Percentiles rank a stretch among this genome's conserved stretches.
Conservation (phyloP, 2,329 filamentous ascomycete species). For the Allantophomopsis cytisporea region DNA sequence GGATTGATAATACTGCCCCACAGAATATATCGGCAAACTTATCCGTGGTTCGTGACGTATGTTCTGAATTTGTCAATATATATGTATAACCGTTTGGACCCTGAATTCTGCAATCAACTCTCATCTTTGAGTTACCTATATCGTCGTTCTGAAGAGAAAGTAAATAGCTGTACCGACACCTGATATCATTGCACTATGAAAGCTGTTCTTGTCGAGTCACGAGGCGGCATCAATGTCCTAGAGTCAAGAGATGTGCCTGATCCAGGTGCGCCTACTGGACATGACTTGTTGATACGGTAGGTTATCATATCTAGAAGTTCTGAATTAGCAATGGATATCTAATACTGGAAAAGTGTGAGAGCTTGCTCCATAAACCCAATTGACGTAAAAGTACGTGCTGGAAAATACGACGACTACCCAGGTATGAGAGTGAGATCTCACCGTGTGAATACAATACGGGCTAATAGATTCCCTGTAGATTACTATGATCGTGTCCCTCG, state of each 20-base stretch:
- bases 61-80: too few species aligned
- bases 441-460: not conserved
- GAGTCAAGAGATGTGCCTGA: not conserved
- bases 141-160: too few species aligned
- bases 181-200: not conserved
- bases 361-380: slow-evolving; percentile 24
- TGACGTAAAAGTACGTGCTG: slow-evolving; percentile 21
- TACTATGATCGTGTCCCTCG: slow-evolving; percentile 17
- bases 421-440: slow-evolving; percentile 1
- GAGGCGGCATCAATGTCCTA: not conserved
- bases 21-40: too few species aligned
- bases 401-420: slow-evolving; percentile 22
- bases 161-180: too few species aligned
- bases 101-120: too few species aligned
- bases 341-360: slow-evolving; percentile 15
- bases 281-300: slow-evolving; percentile 21
- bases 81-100: too few species aligned
- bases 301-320: not conserved
- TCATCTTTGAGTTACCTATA: too few species aligned
- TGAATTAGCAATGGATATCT: not conserved
- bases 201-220: not conserved
- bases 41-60: too few species aligned
- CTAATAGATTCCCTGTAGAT: slow-evolving; percentile 9
- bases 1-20: too few species aligned
- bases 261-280: slow-evolving; percentile 9